A percentile compares a stretch with the other conserved stretches of the same genome.
Conservation (phyloP, 129 eudicot genomes). For the Helichrysum umbraculigerum region DNA sequence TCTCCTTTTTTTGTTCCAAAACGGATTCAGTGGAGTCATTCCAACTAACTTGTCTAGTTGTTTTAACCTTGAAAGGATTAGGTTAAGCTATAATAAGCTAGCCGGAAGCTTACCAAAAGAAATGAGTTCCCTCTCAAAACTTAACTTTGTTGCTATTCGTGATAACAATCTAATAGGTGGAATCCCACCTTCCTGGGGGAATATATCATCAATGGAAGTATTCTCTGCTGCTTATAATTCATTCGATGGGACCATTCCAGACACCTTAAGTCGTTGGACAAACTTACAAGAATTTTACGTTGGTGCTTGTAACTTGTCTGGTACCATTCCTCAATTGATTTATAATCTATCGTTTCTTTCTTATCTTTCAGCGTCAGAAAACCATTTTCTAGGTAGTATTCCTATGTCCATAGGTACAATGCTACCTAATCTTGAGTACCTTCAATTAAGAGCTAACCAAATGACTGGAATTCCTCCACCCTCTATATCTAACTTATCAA, state of each 20-base stretch:
- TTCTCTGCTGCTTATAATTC: background rate
- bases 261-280: conserved; percentile 20
- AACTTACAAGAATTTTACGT: background rate
- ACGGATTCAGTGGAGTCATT: conserved; percentile 17
- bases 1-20: background rate
- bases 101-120: background rate
- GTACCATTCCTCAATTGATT: no score
- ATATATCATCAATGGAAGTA: background rate
- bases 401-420: no score
- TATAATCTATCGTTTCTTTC: no score
- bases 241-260: conserved; percentile 11
- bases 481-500: no score
- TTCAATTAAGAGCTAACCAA: no score
- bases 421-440: no score
- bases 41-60: conserved; percentile 29
- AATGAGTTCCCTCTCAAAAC: background rate
- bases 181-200: conserved; percentile 20
- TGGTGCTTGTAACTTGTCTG: no score
- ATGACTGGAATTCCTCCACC: no score
- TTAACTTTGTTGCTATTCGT: background rate
- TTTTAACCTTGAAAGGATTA: background rate
- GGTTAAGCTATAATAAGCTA: background rate
- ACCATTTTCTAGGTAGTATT: no score
- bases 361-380: no score
- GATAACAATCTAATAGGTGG: background rate